phyloP scores from a whole-genome alignment of 2,329 filamentous ascomycete species.

The Teratosphaeria zuluensis region DNA sequence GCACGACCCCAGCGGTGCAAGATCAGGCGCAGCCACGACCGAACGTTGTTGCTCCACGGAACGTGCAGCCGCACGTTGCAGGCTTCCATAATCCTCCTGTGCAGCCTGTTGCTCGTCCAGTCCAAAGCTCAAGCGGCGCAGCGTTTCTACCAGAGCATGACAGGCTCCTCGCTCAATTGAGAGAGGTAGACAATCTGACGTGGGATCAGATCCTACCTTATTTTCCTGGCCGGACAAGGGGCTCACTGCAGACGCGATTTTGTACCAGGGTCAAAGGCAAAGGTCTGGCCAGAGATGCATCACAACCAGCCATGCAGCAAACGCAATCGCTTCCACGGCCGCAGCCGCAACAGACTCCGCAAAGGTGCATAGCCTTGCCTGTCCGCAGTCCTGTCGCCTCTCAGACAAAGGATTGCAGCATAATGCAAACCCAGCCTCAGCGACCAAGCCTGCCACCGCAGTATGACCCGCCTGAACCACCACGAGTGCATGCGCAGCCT shows the following conservation, averaged over 20 bases:
- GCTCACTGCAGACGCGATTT: conserved; percentile 20
- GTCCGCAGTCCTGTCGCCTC: too few relatives aligned
- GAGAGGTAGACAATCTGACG: conserved; percentile 27
- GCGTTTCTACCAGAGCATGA: conserved; percentile 22
- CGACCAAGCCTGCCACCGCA: background rate
- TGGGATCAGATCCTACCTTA: conserved; percentile 29
- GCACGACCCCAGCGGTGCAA: background rate
- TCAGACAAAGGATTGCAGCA: too few relatives aligned
- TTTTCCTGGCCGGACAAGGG: conserved; percentile 24
- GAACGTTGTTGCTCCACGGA: background rate
- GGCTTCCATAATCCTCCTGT: background rate
- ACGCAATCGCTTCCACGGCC: background rate
- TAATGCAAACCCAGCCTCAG: background rate
- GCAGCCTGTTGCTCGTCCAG: background rate
- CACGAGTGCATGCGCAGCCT: background rate
- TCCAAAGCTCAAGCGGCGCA: background rate
- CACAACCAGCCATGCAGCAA: background rate
- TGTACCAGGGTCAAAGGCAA: conserved; percentile 6
- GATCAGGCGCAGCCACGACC: background rate
- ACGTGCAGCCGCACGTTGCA: background rate
- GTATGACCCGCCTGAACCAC: background rate
- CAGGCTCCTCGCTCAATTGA: conserved; percentile 29
- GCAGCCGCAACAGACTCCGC: background rate
- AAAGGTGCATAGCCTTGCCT: background rate
- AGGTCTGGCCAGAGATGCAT: background rate